Evolutionary conservation across 176 grass and related monocot genomes (phyloP), one percentile per base, ranked within the genome.

Genomic region (Panicum miliaceum): DNA sequence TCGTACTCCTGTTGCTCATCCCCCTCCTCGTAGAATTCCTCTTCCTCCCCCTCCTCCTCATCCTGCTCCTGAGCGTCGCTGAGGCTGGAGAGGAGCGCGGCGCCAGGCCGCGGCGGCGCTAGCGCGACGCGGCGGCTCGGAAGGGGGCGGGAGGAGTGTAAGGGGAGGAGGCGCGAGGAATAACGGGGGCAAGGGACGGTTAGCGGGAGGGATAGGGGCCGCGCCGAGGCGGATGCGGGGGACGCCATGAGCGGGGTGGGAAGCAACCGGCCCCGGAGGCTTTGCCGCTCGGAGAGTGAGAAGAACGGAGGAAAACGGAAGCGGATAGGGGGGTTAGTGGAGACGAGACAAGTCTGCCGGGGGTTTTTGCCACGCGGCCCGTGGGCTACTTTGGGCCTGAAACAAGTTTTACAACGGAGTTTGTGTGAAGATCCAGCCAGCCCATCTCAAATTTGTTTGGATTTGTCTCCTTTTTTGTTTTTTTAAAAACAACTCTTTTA

Each of bases 41-140:
- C 47, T 65, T 53, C 77, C 40, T 62, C 47, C 71, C 46, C 77
- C 59, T 62, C 47, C 71, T 53, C 77, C 59, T 69, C 68, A 34
- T 65, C 4, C 73, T 82, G 63, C 51, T 81, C 76, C 71, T 62
- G 83, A 70, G 73, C 80, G 65, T 81, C 77, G 60, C 77, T 80
- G 76, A 86, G 82, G 77, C 66, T 82, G 64, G 86, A 88, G n/a
- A 89, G 84, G 45, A 89, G 59, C 42, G 77, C 85, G 13, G 82
- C 87, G 11, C 68, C 43, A 26, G 84, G 85, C 0, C 81, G 77
- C 16, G 89, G 6, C 42, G 84, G 76, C 47, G 62, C n/a, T 57
- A 89, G 64, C 19, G 29, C 29, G 80, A 91, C 11, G 50, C 57
- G 58, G 59, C 80, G 60, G 32, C 29, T 42, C 25, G 59, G 36